Conservation (phyloP, 306 rosid species). For the Trifolium fragiferum region DNA sequence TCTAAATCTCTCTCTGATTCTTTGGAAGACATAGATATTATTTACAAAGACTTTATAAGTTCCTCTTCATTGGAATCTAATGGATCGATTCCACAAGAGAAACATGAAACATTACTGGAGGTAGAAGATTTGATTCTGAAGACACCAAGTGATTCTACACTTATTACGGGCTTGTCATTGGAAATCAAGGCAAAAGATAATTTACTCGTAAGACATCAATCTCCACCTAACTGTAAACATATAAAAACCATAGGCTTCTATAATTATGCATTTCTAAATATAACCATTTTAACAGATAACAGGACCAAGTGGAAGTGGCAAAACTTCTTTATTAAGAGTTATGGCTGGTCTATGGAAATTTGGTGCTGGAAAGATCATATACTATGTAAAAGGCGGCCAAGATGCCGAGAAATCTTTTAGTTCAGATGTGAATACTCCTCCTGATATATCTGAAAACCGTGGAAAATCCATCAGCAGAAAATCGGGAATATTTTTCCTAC, state of each 20-base stretch:
- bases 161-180: conserved; percentile 74
- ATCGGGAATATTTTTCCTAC: conserved; percentile 78
- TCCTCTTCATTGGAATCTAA: conserved; percentile 62
- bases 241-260: conserved; percentile 10
- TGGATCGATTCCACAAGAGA: conserved; percentile 66
- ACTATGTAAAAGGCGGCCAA: conserved; percentile 62
- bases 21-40: conserved; percentile 63
- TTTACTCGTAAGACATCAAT: conserved; percentile 64
- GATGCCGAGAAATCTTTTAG: conserved; percentile 44
- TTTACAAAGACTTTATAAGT: conserved; percentile 53
- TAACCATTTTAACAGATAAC: conserved; percentile 61
- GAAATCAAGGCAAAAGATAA: conserved; percentile 66
- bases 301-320: conserved; percentile 95
- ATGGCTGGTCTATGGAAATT: conserved; percentile 95
- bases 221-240: neutral
- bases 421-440: conserved; percentile 47
- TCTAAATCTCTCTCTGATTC: conserved; percentile 55
- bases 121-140: conserved; percentile 73
- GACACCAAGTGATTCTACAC: conserved; percentile 77
- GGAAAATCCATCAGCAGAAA: conserved; percentile 57
- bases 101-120: conserved; percentile 60
- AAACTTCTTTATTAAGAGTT: conserved; percentile 88
- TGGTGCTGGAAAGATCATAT: conserved; percentile 79
- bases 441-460: conserved; percentile 37
- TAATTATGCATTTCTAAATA: conserved; percentile 28